Conservation (phyloP, 768 basidiomycete species). For the Suillus americanus region DNA sequence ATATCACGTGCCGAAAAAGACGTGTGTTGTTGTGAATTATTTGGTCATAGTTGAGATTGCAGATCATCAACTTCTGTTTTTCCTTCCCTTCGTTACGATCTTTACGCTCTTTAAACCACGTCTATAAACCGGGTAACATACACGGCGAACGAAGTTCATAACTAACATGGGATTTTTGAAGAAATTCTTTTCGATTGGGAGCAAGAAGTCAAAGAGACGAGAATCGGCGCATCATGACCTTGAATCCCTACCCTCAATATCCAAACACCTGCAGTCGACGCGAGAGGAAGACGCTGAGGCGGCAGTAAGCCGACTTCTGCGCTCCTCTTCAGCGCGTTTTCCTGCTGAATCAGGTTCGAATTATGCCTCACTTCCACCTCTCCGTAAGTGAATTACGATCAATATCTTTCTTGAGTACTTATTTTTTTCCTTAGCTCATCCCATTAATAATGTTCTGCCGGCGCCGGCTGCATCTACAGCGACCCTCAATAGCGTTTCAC, state of each 20-base stretch:
- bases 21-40: constrained; percentile 33
- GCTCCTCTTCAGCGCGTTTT: constrained; percentile 72
- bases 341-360: constrained; percentile 56
- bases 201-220: constrained; percentile 57
- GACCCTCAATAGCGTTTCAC: constrained; percentile 53
- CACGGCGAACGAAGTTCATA: constrained; percentile 18
- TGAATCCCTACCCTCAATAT: constrained; percentile 28
- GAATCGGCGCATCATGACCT: constrained; percentile 24
- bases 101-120: constrained; percentile 26
- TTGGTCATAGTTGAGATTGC: constrained; percentile 41
- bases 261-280: constrained; percentile 13
- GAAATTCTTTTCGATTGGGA: constrained; percentile 66
- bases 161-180: constrained; percentile 65
- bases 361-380: constrained; percentile 58
- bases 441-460: constrained; percentile 57
- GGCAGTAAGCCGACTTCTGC: constrained; percentile 51
- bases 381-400: constrained; percentile 53
- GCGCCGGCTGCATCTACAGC: constrained; percentile 49
- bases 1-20: constrained; percentile 20
- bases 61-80: not conserved
- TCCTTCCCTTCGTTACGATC: constrained; percentile 13
- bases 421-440: constrained; percentile 51
- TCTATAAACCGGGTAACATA: constrained; percentile 23
- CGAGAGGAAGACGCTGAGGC: constrained; percentile 46
- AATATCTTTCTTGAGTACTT: constrained; percentile 9